Conservation (phyloP, 305 asterid species). For the Fraxinus greggii region DNA sequence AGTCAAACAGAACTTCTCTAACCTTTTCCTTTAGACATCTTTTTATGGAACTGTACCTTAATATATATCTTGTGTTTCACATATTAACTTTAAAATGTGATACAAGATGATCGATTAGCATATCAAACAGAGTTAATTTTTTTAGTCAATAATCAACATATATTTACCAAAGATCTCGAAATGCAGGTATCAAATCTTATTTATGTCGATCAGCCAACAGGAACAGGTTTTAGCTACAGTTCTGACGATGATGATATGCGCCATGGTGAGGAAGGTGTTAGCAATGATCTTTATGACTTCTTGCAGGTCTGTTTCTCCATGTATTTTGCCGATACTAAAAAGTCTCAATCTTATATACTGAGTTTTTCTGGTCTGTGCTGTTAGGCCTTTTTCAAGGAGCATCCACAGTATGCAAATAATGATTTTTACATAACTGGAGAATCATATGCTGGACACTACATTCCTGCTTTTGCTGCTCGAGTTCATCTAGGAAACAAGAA, state of each 20-base stretch:
- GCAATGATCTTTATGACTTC: slow-evolving; percentile 44
- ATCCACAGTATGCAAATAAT: slow-evolving; percentile 57
- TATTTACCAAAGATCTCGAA: background rate
- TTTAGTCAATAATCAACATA: background rate
- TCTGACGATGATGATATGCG: slow-evolving; percentile 33
- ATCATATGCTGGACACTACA: slow-evolving; percentile 89
- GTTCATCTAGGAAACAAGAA: slow-evolving; percentile 20
- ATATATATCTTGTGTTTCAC: background rate
- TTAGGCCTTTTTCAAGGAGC: slow-evolving; percentile 75
- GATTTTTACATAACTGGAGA: slow-evolving; percentile 88
- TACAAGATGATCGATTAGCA: background rate
- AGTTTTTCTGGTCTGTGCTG: background rate
- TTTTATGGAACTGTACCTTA: background rate
- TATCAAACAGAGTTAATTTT: background rate
- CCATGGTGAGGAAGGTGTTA: slow-evolving; percentile 35
- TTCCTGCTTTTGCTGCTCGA: slow-evolving; percentile 49
- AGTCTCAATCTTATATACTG: background rate
- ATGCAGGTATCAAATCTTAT: slow-evolving; percentile 39
- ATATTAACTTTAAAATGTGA: background rate
- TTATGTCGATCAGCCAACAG: slow-evolving; percentile 46
- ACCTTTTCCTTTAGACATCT: background rate
- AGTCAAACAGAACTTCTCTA: background rate
- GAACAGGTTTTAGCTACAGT: slow-evolving; percentile 47
- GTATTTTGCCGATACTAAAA: background rate
- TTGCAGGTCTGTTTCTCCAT: slow-evolving; percentile 31